These are phyloP conservation scores for Saccharomyces jurei DNA, from an alignment of 805 yeast species.

Conservation along the genomic window DNA sequence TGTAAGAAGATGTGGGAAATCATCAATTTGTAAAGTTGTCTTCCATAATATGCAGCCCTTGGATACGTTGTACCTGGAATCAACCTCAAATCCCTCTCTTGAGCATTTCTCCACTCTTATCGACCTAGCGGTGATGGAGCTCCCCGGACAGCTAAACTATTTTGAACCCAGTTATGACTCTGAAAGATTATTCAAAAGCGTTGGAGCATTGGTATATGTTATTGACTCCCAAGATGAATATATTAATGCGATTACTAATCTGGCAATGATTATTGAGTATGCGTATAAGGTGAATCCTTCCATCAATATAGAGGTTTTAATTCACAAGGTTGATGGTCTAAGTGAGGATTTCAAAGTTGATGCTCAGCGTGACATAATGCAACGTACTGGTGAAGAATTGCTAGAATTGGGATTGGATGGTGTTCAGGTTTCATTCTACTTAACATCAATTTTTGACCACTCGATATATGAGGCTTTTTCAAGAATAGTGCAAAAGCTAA, in stretches of 20 bases:
- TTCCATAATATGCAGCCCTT: conserved; percentile 95
- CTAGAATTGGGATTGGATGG: conserved; percentile 85
- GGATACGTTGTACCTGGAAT: conserved; percentile 83
- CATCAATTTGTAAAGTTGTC: conserved; percentile 91
- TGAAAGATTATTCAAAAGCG: conserved; percentile 65
- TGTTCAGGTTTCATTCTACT: conserved; percentile 81
- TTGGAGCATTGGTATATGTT: conserved; percentile 88
- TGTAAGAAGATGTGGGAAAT: conserved; percentile 81
- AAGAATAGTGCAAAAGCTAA: conserved; percentile 82
- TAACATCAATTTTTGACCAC: conserved; percentile 92
- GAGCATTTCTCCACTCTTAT: conserved; percentile 79
- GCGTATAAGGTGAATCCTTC: conserved; percentile 79
- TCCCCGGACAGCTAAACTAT: conserved; percentile 88
- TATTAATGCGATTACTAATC: conserved; percentile 78
- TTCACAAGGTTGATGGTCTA: conserved; percentile 92
- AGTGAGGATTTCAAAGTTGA: conserved; percentile 90
- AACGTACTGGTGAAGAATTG: conserved; percentile 87
- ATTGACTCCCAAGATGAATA: conserved; percentile 96
- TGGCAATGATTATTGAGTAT: conserved; percentile 79
- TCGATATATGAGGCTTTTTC: conserved; percentile 94
- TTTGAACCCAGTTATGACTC: conserved; percentile 81
- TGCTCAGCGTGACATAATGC: conserved; percentile 94
- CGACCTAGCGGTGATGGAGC: conserved; percentile 82
- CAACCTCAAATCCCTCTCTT: conserved; percentile 80
- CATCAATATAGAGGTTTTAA: conserved; percentile 83